Evolutionary conservation across 768 basidiomycete species (phyloP).

Genomic region (Suillus alpinus): DNA sequence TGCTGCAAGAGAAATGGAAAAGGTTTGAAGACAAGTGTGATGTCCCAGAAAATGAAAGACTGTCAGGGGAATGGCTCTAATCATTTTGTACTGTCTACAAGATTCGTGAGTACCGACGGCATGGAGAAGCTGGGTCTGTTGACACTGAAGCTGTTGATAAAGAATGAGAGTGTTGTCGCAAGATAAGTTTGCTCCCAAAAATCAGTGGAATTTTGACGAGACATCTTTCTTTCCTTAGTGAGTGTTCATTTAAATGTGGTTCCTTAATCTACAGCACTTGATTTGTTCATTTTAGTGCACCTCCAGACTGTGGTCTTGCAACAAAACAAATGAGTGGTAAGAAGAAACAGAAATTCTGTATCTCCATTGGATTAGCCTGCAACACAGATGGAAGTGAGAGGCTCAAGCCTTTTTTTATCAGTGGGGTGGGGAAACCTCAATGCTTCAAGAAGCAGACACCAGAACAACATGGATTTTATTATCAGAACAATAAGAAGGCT

Average conservation of each 20-base stretch:
- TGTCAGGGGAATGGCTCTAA: conserved; percentile 7
- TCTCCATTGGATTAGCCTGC: conserved; percentile 12
- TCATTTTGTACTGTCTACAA: conserved; percentile 8
- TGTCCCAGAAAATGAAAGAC: conserved; percentile 2
- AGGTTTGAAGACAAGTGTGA: conserved; percentile 3
- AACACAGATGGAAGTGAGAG: conserved; percentile 30
- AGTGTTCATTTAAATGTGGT: conserved; percentile 2
- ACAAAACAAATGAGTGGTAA: conserved; percentile 17
- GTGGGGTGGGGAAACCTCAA: conserved; percentile 29
- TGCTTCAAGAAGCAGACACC: conserved; percentile 28
- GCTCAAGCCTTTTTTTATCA: conserved; percentile 32
- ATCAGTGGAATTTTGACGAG: conserved; percentile 18
- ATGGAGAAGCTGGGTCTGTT: conserved; percentile 6
- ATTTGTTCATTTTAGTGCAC: not conserved
- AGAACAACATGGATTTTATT: conserved; percentile 31
- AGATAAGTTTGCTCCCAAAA: conserved; percentile 20
- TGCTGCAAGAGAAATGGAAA: conserved; percentile 6
- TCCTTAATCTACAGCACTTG: not conserved
- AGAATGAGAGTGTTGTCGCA: conserved; percentile 10
- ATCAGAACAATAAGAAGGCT: conserved; percentile 35
- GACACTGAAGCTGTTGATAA: not conserved
- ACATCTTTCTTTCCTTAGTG: conserved; percentile 11
- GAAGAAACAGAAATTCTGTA: conserved; percentile 16
- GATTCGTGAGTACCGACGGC: not conserved
- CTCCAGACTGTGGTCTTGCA: conserved; percentile 18